These are phyloP conservation scores for Metschnikowia gelsemii DNA, from an alignment of 805 yeast species.

Conservation along the genomic window DNA sequence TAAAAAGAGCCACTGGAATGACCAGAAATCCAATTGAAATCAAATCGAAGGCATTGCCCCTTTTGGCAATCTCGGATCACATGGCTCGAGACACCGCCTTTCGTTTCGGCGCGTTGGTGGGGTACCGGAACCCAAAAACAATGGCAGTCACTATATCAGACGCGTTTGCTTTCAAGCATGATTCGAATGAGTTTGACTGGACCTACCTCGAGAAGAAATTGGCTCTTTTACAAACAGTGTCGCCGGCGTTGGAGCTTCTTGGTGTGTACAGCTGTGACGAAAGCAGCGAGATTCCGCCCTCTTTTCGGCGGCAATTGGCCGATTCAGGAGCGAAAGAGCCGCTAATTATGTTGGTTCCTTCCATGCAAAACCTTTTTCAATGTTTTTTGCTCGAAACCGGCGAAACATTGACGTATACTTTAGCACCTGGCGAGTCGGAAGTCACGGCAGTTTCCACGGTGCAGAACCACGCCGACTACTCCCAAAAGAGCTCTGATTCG, in stretches of 20 bases:
- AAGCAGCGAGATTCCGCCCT: conserved; percentile 2
- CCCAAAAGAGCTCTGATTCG: conserved; percentile 15
- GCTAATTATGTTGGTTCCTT: conserved; percentile 11
- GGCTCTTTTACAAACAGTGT: conserved; percentile 29
- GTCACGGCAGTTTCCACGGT: conserved; percentile 34
- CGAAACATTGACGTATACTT: conserved; percentile 15
- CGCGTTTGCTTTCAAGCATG: conserved; percentile 32
- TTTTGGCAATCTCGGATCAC: conserved; percentile 34
- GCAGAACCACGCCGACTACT: conserved; percentile 28
- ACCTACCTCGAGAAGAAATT: conserved; percentile 27
- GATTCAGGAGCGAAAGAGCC: conserved; percentile 6
- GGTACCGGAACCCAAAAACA: conserved; percentile 13
- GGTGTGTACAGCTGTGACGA: conserved; percentile 31
- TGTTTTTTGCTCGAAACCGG: conserved; percentile 9
- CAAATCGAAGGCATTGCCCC: conserved; percentile 26
- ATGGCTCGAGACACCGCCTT: conserved; percentile 22
- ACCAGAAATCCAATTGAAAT: too few species aligned
- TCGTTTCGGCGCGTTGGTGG: conserved; percentile 32
- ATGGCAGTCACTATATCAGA: conserved; percentile 23
- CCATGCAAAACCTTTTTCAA: conserved; percentile 4
- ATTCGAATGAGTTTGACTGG: conserved; percentile 22
- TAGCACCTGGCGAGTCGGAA: conserved; percentile 33
- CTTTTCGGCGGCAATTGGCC: conserved; percentile 15
- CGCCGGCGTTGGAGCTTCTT: conserved; percentile 28
- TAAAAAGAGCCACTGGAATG: too few species aligned